Percentiles rank a stretch among this genome's conserved stretches.
phyloP scores from a whole-genome alignment of 805 yeast genomes.

The Candida adriatica region DNA sequence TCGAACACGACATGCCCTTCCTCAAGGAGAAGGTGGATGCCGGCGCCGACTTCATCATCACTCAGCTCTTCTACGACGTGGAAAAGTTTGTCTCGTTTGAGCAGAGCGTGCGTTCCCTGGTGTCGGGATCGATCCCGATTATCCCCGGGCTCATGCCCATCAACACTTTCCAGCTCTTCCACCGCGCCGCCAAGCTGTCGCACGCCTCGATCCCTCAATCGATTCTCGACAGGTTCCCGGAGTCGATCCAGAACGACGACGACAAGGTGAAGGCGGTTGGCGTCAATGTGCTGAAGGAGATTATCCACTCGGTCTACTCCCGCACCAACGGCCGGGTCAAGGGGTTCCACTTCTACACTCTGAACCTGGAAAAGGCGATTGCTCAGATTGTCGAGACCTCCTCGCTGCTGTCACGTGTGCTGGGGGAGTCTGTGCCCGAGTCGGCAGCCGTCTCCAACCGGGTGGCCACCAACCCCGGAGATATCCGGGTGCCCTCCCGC shows the following conservation, averaged over 20 bases:
- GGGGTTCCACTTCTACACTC: conserved; percentile 89
- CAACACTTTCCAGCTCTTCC: conserved; percentile 73
- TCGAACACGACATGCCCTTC: conserved; percentile 64
- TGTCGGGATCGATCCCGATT: conserved; percentile 43
- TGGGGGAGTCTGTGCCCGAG: conserved; percentile 33
- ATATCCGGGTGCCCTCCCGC: conserved; percentile 32
- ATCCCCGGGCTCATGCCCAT: conserved; percentile 92
- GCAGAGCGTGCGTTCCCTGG: conserved; percentile 34
- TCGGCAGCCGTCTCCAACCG: conserved; percentile 33
- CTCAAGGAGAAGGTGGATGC: conserved; percentile 82
- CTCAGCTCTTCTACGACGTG: conserved; percentile 89
- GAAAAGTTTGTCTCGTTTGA: conserved; percentile 68
- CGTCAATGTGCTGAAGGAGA: conserved; percentile 61
- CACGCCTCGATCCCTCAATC: conserved; percentile 74
- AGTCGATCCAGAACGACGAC: conserved; percentile 56
- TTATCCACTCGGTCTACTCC: conserved; percentile 49
- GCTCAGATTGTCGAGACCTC: conserved; percentile 75
- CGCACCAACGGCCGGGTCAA: conserved; percentile 52
- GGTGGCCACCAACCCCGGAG: conserved; percentile 28
- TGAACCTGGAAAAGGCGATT: conserved; percentile 86
- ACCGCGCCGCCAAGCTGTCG: conserved; percentile 81
- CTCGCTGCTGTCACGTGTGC: conserved; percentile 41
- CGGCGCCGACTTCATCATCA: conserved; percentile 90
- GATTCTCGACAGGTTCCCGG: conserved; percentile 48
- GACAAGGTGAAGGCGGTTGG: conserved; percentile 78